phyloP scores from a whole-genome alignment of 2,329 filamentous ascomycete species.

The Colletotrichum kahawae region DNA sequence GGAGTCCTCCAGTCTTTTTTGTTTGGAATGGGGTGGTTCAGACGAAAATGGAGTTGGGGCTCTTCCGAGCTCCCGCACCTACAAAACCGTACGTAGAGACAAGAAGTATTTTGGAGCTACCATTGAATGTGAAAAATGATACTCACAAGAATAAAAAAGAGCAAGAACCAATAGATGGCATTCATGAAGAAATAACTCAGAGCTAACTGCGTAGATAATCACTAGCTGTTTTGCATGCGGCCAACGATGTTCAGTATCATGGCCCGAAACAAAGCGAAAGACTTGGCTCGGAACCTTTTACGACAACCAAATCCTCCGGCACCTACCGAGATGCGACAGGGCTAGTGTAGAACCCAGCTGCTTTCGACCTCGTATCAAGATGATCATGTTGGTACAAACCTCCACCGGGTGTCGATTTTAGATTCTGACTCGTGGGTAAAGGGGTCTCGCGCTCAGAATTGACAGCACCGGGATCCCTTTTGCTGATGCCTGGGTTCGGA shows the following conservation, averaged over 20 bases:
- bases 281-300: not conserved
- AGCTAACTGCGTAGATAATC: not conserved
- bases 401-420: not conserved
- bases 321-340: not conserved
- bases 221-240: not conserved
- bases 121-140: not conserved
- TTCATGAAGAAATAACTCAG: not conserved
- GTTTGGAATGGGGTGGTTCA: not conserved
- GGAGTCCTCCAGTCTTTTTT: not conserved
- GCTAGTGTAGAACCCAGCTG: not conserved
- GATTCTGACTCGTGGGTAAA: not conserved
- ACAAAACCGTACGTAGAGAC: not conserved
- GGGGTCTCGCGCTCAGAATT: not conserved
- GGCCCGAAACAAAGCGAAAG: not conserved
- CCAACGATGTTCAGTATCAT: not conserved
- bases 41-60: not conserved
- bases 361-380: not conserved
- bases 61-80: not conserved
- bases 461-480: not conserved
- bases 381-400: not conserved
- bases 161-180: not conserved
- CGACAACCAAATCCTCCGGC: not conserved
- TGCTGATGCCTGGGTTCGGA: not conserved
- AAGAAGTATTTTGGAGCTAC: not conserved
- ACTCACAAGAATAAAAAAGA: not conserved